phyloP scores from a whole-genome alignment of 805 yeast species.

The Jamesozyma spencerorum region DNA sequence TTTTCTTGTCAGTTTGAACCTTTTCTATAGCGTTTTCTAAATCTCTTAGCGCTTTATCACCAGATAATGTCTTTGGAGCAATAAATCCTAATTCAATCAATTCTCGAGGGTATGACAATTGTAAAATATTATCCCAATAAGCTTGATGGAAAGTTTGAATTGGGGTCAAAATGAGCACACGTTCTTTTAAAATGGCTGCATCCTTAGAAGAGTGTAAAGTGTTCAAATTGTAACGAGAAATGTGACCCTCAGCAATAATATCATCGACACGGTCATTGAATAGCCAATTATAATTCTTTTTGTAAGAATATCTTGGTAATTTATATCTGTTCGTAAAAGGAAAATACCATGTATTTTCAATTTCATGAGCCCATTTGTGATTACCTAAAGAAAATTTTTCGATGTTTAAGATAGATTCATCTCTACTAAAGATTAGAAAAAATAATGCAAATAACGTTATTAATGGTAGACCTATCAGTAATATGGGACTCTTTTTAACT shows the following conservation, averaged over 20 bases:
- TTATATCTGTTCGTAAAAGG: constrained; percentile 27
- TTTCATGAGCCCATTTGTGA: constrained; percentile 31
- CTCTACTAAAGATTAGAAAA: constrained; percentile 16
- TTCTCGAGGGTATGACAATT: constrained; percentile 73
- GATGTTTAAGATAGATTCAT: constrained; percentile 19
- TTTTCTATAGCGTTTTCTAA: constrained; percentile 69
- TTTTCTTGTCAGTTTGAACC: constrained; percentile 55
- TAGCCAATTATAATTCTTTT: constrained; percentile 31
- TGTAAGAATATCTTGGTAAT: constrained; percentile 41
- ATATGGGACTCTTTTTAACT: constrained; percentile 22
- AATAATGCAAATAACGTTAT: constrained; percentile 15
- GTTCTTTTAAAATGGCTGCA: constrained; percentile 69
- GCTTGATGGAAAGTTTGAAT: constrained; percentile 76
- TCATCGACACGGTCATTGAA: constrained; percentile 45
- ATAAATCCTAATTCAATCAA: constrained; percentile 85
- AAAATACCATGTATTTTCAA: constrained; percentile 29
- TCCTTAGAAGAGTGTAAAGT: constrained; percentile 59
- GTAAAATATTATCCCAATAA: constrained; percentile 79
- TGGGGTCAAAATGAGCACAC: constrained; percentile 81
- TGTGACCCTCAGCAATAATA: constrained; percentile 60
- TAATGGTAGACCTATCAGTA: constrained; percentile 19
- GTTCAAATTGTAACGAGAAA: constrained; percentile 79
- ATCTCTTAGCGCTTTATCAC: constrained; percentile 64
- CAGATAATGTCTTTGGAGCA: constrained; percentile 72
- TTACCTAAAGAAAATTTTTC: constrained; percentile 17